A percentile compares a stretch with the other conserved stretches of the same genome.
phyloP scores from a whole-genome alignment of 805 yeast genomes.

The Hanseniaspora pseudoguilliermondii region DNA sequence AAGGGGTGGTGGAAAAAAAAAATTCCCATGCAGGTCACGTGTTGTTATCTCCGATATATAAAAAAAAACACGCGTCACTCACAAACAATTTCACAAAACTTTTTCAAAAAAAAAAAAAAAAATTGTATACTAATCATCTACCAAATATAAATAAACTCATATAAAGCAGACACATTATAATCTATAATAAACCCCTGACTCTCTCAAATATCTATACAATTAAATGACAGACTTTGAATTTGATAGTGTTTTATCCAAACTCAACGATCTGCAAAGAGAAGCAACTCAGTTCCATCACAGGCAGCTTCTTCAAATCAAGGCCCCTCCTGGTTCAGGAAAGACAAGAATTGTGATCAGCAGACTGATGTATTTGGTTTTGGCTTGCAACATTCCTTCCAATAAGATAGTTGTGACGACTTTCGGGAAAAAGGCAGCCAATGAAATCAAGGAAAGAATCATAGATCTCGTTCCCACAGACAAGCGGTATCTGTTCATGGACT shows the following conservation, averaged over 20 bases:
- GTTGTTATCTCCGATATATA: too few relatives aligned
- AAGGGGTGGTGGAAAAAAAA: too few relatives aligned
- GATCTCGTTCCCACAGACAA: conserved; percentile 24
- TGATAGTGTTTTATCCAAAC: not conserved
- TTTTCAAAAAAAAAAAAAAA: too few relatives aligned
- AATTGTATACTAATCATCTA: too few relatives aligned
- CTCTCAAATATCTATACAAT: too few relatives aligned
- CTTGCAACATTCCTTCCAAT: conserved; percentile 43
- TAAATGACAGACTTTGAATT: not conserved
- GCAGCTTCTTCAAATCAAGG: conserved; percentile 40
- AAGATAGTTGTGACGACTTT: conserved; percentile 76
- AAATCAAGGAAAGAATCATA: conserved; percentile 55
- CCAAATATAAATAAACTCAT: too few relatives aligned
- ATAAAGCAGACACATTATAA: too few relatives aligned
- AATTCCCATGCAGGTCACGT: too few relatives aligned
- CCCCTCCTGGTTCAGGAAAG: conserved; percentile 65
- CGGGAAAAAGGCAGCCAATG: conserved; percentile 84
- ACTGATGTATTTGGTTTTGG: conserved; percentile 54
- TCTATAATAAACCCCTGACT: too few relatives aligned
- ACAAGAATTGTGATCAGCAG: conserved; percentile 72
- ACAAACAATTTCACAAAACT: too few relatives aligned
- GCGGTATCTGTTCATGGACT: conserved; percentile 18
- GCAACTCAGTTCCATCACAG: conserved; percentile 34
- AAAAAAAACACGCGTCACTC: too few relatives aligned
- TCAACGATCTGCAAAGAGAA: conserved; percentile 33